A percentile compares a stretch with the other conserved stretches of the same genome.
Evolutionary conservation across 2,329 filamentous ascomycete genomes (phyloP).

Genomic region (Xylaria arbuscula): DNA sequence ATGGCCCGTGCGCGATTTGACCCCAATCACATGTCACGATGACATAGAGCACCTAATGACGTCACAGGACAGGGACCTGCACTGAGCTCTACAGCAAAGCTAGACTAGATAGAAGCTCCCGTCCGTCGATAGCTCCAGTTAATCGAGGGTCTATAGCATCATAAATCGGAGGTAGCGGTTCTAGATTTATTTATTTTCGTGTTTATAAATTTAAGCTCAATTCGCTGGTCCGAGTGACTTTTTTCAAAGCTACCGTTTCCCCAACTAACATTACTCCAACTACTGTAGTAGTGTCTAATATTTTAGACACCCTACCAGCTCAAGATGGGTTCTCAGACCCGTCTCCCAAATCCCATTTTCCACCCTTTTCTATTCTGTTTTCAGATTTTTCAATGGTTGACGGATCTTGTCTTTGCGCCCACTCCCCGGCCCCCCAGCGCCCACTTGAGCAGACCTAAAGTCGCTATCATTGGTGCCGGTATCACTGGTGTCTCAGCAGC

Average conservation of each 20-base stretch:
- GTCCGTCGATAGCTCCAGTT: not conserved
- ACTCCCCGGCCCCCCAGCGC: conserved; percentile 70
- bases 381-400: conserved; percentile 71
- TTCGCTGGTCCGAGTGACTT: not conserved
- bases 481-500: conserved; percentile 82
- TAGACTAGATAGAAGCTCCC: not conserved
- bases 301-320: not conserved
- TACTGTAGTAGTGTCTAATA: not conserved
- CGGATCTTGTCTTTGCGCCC: conserved; percentile 75
- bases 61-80: conserved; percentile 14
- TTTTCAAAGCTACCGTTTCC: not conserved
- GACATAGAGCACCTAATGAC: conserved; percentile 10
- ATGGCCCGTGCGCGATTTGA: conserved; percentile 9
- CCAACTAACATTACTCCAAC: not conserved
- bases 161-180: not conserved
- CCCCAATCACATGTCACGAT: conserved; percentile 19
- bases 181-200: not conserved
- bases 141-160: conserved; percentile 6
- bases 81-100: too few relatives aligned
- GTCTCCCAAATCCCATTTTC: conserved; percentile 56
- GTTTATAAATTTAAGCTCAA: not conserved
- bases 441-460: conserved; percentile 69
- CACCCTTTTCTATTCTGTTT: conserved; percentile 71
- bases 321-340: conserved; percentile 38
- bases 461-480: conserved; percentile 77